Evolutionary conservation across 225 moss, liverwort and hornwort species (phyloP).

Genomic region (Pseudisothecium myosuroides): DNA sequence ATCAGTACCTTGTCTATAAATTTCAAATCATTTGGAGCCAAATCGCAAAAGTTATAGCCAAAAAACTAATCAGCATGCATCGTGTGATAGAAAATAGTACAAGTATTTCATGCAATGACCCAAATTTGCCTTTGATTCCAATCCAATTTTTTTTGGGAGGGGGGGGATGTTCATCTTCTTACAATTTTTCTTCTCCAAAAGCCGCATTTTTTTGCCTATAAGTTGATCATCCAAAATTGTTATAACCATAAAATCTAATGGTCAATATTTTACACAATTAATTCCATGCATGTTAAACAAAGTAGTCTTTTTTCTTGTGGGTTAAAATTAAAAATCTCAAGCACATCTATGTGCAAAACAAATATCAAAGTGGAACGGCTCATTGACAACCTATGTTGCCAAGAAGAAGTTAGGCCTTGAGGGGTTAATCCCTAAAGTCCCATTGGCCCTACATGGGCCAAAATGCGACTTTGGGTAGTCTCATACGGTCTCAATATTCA

Average conservation of each 20-base stretch:
- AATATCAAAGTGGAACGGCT: not conserved
- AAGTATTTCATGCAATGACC: no score
- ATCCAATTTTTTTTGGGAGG: not conserved
- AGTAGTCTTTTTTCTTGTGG: accelerated
- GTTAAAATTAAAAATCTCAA: not conserved
- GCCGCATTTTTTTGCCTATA: not conserved
- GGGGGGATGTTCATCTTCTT: not conserved
- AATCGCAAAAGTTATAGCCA: no score
- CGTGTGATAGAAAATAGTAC: no score
- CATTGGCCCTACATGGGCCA: no score
- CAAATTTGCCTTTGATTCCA: not conserved
- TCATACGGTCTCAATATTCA: no score
- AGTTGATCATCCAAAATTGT: not conserved
- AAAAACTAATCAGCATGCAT: no score
- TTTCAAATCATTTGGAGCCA: no score
- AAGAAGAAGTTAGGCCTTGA: not conserved
- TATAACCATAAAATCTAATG: not conserved
- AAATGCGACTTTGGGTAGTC: no score
- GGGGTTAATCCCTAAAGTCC: no score
- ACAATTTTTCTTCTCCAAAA: not conserved
- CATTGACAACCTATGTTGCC: no score
- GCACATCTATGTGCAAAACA: not conserved
- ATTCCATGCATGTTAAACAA: not conserved
- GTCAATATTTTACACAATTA: not conserved
- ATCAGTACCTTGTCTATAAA: no score